A percentile compares a stretch with the other conserved stretches of the same genome.
phyloP scores from a whole-genome alignment of 2,329 filamentous ascomycete species.

The Stachybotrys elegans region DNA sequence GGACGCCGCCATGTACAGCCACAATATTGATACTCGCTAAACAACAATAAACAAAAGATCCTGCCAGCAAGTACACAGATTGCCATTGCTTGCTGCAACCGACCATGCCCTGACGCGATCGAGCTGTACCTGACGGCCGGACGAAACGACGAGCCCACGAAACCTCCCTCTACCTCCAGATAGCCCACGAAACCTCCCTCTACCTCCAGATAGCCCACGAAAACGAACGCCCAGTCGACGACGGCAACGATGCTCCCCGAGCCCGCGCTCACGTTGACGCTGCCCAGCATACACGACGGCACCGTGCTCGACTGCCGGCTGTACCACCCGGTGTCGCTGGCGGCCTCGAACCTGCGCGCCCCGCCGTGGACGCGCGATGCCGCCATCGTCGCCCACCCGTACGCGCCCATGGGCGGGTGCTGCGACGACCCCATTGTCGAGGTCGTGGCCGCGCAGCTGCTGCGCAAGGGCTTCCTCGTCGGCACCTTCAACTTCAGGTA shows the following conservation, averaged over 20 bases:
- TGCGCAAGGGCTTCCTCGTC: conserved; percentile 69
- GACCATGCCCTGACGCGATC: no score
- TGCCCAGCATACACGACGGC: conserved; percentile 81
- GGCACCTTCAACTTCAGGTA: conserved; percentile 92
- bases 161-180: conserved; percentile 4
- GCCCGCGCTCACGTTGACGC: conserved; percentile 62
- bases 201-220: conserved; percentile 9
- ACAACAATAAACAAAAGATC: no score
- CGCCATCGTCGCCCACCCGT: conserved; percentile 80
- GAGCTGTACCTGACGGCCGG: no score
- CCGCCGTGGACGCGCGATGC: conserved; percentile 43
- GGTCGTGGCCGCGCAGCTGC: conserved; percentile 56
- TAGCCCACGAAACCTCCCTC: neutral
- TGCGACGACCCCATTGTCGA: conserved; percentile 79
- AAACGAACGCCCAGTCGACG: conserved; percentile 1
- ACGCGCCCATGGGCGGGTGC: conserved; percentile 79
- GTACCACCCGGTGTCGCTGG: conserved; percentile 60
- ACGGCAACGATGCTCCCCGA: conserved; percentile 45
- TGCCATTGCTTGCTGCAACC: no score
- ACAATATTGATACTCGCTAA: no score
- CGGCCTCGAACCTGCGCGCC: conserved; percentile 21
- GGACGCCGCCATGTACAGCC: no score
- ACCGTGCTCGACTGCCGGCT: conserved; percentile 73
- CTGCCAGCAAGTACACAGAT: no score
- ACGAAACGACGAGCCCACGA: no score